These are phyloP conservation scores for Diaporthe citri DNA, from an alignment of 2,329 filamentous ascomycete genomes.

Conservation along the genomic window DNA sequence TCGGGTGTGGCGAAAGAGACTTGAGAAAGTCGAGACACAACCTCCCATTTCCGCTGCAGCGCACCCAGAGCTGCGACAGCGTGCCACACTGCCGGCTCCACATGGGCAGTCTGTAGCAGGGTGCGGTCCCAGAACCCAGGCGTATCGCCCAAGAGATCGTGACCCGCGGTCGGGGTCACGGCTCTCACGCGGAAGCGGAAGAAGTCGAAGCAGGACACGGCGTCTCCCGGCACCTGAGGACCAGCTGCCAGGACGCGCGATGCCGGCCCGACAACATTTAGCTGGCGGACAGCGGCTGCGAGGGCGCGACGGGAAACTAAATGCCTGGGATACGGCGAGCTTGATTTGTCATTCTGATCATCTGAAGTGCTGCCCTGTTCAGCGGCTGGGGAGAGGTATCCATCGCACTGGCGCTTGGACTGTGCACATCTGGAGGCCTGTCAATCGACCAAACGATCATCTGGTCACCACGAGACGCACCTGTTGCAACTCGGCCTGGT, in stretches of 20 bases:
- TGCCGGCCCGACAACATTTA: constrained; percentile 49
- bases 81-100: constrained; percentile 52
- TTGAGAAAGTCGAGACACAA: constrained; percentile 3
- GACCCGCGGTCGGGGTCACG: constrained; percentile 41
- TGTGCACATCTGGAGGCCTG: constrained; percentile 36
- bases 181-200: constrained; percentile 50
- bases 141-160: neutral
- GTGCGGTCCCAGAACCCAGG: constrained; percentile 49
- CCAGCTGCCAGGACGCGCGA: constrained; percentile 42
- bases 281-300: constrained; percentile 45
- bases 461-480: constrained; percentile 29
- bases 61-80: constrained; percentile 52
- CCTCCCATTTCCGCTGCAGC: constrained; percentile 48
- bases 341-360: neutral
- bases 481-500: constrained; percentile 48
- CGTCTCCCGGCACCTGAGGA: constrained; percentile 24
- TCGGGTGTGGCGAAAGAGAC: neutral
- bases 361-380: neutral
- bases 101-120: constrained; percentile 51
- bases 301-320: constrained; percentile 50
- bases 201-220: constrained; percentile 49
- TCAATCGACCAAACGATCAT: neutral
- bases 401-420: constrained; percentile 50
- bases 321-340: neutral
- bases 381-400: constrained; percentile 45